Base-by-base conservation (phyloP, 2,329 filamentous ascomycete species). In the Epichloe coenophiala region DNA sequence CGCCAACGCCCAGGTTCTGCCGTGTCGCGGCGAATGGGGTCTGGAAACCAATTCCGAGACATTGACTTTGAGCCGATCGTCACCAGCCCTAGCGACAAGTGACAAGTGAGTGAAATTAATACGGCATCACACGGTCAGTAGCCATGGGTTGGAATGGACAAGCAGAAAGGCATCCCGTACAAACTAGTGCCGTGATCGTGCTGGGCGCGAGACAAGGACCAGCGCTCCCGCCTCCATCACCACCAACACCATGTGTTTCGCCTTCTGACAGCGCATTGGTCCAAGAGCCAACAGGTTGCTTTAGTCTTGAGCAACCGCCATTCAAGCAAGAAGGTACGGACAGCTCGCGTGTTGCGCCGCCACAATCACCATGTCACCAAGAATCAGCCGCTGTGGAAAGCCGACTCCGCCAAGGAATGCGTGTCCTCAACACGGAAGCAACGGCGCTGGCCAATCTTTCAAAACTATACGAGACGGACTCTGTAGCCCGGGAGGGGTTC, bases 391-490 rank as follows among this genome's bases (percentile, higher is more conserved):
- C 52, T 6, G 58, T 61, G 8, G 63, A 63, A 2, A 58, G 60
- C 36, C 70, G 72, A 17, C 70, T 90, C 4, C 70, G 72, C 23
- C 78, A 77, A 50, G 89, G 86, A 8, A 74, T 93, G 21, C 84
- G 94, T 65, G 86, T 97, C 27, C 77, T 97, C 35, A 77, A 80
- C 51, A 93, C 87, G 12, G 89, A 95, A 65, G 85, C 90, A 6
- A 78, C 80, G 1, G 88, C 91, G 1, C 73, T 97, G 19, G 76
- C 80, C 35, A 76, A 80, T 58, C 75, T 95, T n/a, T 81, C 88
- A 13, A 70, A 75, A 9, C 71, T 95, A 4, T 97, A 96, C 65
- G 78, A 83, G 54, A 83, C 77, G 2, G 80, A 89, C 60, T 66
- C 73, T 2, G 63, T 75, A 15, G 87, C 87, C 12, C 80, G 83